Conservation (phyloP, 306 rosid genomes). For the Parietaria judaica region DNA sequence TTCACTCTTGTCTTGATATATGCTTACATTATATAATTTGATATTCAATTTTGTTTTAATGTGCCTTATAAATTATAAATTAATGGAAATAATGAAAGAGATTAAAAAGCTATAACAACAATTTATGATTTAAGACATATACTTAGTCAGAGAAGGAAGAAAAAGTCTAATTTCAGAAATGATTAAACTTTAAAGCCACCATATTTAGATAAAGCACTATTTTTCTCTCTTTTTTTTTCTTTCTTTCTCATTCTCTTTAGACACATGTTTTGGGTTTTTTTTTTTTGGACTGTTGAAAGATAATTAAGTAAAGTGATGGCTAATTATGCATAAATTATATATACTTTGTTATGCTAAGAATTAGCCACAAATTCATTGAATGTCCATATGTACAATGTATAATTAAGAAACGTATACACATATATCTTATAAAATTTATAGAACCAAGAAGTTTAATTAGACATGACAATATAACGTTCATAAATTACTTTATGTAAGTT, state of each 20-base stretch:
- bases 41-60: no score
- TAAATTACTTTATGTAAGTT: neutral
- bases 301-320: neutral
- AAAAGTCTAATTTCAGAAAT: slow-evolving; percentile 39
- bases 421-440: no score
- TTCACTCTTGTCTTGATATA: no score
- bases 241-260: slow-evolving; percentile 4
- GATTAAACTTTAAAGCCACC: slow-evolving; percentile 56
- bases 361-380: neutral
- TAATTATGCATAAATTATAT: neutral
- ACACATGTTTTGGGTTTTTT: slow-evolving; percentile 22
- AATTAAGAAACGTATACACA: no score
- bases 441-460: no score
- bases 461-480: no score
- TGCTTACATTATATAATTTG: no score
- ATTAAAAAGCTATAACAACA: neutral
- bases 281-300: slow-evolving; percentile 36
- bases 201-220: slow-evolving; percentile 15
- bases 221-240: slow-evolving; percentile 21
- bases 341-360: neutral
- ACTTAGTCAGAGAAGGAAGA: slow-evolving; percentile 23
- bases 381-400: no score
- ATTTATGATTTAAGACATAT: slow-evolving; percentile 15
- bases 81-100: no score
- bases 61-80: no score